A percentile compares a stretch with the other conserved stretches of the same genome.
These are phyloP conservation scores for Vanrija sp. DNA, from an alignment of 1,284 basidiomycete genomes.

Conservation along the genomic window DNA sequence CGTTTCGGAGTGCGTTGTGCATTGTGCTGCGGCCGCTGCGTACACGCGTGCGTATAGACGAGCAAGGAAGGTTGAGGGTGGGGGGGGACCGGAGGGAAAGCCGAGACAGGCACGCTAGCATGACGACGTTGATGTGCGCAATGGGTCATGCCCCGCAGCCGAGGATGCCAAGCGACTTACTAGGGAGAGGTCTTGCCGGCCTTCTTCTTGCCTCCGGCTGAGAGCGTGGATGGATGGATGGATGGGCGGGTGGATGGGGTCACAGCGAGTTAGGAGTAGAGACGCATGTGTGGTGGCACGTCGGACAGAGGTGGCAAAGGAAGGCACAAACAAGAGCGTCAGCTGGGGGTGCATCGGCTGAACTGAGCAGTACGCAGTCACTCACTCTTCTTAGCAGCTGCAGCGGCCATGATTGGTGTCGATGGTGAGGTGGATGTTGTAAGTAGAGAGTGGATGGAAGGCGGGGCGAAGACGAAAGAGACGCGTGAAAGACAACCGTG, in stretches of 20 bases:
- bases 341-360: conserved; percentile 1
- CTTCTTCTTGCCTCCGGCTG: conserved; percentile 31
- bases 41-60: background rate
- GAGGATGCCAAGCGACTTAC: conserved; percentile 24
- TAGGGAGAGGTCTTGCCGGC: conserved; percentile 38
- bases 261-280: background rate
- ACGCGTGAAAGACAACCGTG: conserved; percentile 18
- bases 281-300: background rate
- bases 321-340: no score
- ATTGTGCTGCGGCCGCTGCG: background rate
- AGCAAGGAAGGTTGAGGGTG: background rate
- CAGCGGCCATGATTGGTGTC: background rate
- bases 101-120: background rate
- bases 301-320: background rate
- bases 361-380: background rate
- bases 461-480: conserved; percentile 10
- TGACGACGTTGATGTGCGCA: no score
- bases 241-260: background rate
- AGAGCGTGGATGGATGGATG: conserved; percentile 3
- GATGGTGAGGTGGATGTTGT: no score
- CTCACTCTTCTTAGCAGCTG: conserved; percentile 40
- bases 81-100: background rate
- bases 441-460: background rate
- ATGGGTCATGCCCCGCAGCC: no score
- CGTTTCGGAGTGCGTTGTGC: background rate